phyloP scores from a whole-genome alignment of 192 early-diverging fungal species.

The Backusella luteola region DNA sequence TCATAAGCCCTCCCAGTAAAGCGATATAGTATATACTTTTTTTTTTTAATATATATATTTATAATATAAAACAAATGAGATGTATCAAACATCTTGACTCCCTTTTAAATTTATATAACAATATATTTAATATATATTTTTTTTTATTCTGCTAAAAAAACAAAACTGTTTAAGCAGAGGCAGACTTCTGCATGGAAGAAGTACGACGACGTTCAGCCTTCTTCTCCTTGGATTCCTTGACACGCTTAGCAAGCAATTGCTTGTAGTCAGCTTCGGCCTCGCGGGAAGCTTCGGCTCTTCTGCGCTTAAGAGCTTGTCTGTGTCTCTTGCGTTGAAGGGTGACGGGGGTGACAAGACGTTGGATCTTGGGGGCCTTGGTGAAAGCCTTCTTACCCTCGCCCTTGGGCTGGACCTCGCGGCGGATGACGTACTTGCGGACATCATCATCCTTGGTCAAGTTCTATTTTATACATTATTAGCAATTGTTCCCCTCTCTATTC shows the following conservation, averaged over 20 bases:
- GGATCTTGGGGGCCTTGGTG: conserved; percentile 96
- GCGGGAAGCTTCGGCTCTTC: conserved; percentile 74
- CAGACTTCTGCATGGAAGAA: conserved; percentile 54
- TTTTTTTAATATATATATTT: no score
- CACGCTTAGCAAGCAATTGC: conserved; percentile 83
- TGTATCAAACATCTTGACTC: neutral
- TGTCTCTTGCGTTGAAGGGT: conserved; percentile 96
- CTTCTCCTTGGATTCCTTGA: conserved; percentile 94
- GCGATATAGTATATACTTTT: no score
- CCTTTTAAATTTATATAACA: neutral
- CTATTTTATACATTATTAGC: neutral
- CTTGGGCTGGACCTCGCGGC: conserved; percentile 91
- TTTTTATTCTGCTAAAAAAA: neutral
- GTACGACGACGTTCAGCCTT: conserved; percentile 67
- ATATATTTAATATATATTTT: neutral
- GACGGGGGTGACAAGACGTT: conserved; percentile 95
- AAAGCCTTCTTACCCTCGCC: conserved; percentile 84
- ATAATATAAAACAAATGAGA: no score
- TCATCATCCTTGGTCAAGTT: conserved; percentile 98
- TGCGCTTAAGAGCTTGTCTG: conserved; percentile 81
- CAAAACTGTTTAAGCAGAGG: conserved; percentile 24
- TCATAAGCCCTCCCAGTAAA: no score
- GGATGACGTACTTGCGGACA: conserved; percentile 99
- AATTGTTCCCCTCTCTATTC: no score
- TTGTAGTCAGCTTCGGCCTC: conserved; percentile 80